Conservation (phyloP, 306 rosid species). For the Bauhinia variegata region DNA sequence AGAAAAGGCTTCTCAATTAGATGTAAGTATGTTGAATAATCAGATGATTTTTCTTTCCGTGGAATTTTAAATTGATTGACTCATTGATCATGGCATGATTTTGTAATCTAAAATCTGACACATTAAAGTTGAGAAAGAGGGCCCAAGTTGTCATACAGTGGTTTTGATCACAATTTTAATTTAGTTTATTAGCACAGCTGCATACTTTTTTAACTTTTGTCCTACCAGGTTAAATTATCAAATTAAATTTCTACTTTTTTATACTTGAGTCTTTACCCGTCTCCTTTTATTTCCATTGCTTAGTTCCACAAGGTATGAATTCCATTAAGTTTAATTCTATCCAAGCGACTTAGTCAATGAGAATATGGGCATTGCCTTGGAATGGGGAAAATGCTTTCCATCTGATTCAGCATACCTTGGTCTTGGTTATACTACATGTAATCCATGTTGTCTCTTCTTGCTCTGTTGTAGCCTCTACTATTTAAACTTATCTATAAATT, state of each 20-base stretch:
- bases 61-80: constrained; percentile 20
- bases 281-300: constrained; percentile 7
- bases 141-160: constrained; percentile 7
- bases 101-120: constrained; percentile 24
- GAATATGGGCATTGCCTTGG: constrained; percentile 1
- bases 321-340: no score
- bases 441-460: constrained; percentile 22
- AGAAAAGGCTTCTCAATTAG: constrained; percentile 75
- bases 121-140: constrained; percentile 25
- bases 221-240: constrained; percentile 16
- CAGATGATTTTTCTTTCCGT: constrained; percentile 21
- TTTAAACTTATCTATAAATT: constrained; percentile 13
- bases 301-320: neutral
- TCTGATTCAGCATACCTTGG: constrained; percentile 4
- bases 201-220: constrained; percentile 15
- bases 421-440: constrained; percentile 18
- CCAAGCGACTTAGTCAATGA: neutral
- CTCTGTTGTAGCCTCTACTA: constrained; percentile 8
- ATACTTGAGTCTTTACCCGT: constrained; percentile 17
- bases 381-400: constrained; percentile 13
- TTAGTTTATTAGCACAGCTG: constrained; percentile 10
- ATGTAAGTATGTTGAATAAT: constrained; percentile 56
- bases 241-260: constrained; percentile 26
- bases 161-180: constrained; percentile 3
- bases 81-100: neutral